Percentiles rank a stretch among this genome's conserved stretches.
phyloP scores from a whole-genome alignment of 805 yeast species.

The Priceomyces castillae region DNA sequence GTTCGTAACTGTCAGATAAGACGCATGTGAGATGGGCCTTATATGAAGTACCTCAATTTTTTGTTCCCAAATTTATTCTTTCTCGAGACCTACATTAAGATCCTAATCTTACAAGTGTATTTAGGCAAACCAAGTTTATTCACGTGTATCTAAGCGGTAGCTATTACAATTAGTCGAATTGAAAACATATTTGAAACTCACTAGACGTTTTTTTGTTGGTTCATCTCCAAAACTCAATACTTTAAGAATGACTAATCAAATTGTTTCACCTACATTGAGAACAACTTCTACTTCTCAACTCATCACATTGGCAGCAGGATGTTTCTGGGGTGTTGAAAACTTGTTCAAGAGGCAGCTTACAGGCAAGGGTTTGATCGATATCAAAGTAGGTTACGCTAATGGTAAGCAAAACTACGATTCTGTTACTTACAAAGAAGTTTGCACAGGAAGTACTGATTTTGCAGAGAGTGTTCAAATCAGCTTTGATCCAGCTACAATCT shows the following conservation, averaged over 20 bases:
- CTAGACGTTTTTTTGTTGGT: too few species aligned
- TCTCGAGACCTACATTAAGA: too few species aligned
- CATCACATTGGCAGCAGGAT: slow-evolving; percentile 53
- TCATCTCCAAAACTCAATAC: too few species aligned
- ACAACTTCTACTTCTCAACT: slow-evolving; percentile 34
- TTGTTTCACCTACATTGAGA: slow-evolving; percentile 34
- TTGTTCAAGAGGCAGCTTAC: slow-evolving; percentile 70
- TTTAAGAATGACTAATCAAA: slow-evolving; percentile 10
- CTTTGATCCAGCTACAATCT: slow-evolving; percentile 66
- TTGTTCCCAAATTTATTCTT: too few species aligned
- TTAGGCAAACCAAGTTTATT: too few species aligned
- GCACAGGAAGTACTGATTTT: slow-evolving; percentile 67
- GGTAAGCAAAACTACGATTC: slow-evolving; percentile 55
- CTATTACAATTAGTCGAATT: neutral
- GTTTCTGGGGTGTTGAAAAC: slow-evolving; percentile 90
- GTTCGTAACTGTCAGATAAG: too few species aligned
- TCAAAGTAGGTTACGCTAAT: slow-evolving; percentile 88
- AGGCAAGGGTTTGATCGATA: slow-evolving; percentile 64
- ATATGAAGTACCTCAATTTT: too few species aligned
- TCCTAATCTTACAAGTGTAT: too few species aligned
- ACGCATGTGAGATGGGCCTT: too few species aligned
- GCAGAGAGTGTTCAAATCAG: slow-evolving; percentile 86
- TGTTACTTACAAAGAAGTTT: slow-evolving; percentile 62
- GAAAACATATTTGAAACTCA: neutral
- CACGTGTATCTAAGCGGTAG: neutral